Evolutionary conservation across 768 basidiomycete genomes (phyloP).

Genomic region (Pluteus cervinus): DNA sequence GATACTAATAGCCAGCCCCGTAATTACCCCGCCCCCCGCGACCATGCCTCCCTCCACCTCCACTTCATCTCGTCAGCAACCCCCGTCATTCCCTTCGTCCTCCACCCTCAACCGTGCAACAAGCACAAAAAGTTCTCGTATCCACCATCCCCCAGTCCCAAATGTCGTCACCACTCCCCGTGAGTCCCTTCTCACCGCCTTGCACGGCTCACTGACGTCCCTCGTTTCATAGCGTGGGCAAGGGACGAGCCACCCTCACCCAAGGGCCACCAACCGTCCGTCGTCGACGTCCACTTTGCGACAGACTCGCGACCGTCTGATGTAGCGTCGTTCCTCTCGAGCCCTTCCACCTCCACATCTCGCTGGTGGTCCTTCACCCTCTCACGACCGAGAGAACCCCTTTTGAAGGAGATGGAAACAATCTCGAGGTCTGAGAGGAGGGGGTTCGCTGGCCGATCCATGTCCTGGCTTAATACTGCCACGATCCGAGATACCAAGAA

Average conservation of each 20-base stretch:
- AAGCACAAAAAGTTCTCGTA: constrained; percentile 26
- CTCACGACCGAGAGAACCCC: constrained; percentile 34
- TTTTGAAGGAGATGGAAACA: constrained; percentile 11
- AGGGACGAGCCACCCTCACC: constrained; percentile 79
- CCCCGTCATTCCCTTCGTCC: constrained; percentile 28
- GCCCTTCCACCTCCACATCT: constrained; percentile 34
- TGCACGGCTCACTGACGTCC: constrained; percentile 6
- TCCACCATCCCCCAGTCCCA: constrained; percentile 39
- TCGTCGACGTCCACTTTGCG: constrained; percentile 21
- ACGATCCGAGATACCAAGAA: neutral
- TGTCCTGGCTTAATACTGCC: too few relatives aligned
- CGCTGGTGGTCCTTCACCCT: constrained; percentile 76
- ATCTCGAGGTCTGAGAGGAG: constrained; percentile 27
- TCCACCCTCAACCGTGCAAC: constrained; percentile 25
- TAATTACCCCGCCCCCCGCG: constrained; percentile 6
- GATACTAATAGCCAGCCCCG: too few relatives aligned
- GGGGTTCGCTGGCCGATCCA: constrained; percentile 37
- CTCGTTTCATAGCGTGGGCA: constrained; percentile 61
- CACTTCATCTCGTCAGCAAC: constrained; percentile 24
- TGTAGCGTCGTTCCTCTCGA: constrained; percentile 47
- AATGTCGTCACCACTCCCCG: constrained; percentile 67
- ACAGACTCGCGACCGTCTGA: constrained; percentile 44
- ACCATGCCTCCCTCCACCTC: constrained; percentile 21
- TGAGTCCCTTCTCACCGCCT: constrained; percentile 27
- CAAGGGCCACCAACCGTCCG: constrained; percentile 30